Conservation (phyloP, 768 basidiomycete genomes). For the Rubroboletus satanas region DNA sequence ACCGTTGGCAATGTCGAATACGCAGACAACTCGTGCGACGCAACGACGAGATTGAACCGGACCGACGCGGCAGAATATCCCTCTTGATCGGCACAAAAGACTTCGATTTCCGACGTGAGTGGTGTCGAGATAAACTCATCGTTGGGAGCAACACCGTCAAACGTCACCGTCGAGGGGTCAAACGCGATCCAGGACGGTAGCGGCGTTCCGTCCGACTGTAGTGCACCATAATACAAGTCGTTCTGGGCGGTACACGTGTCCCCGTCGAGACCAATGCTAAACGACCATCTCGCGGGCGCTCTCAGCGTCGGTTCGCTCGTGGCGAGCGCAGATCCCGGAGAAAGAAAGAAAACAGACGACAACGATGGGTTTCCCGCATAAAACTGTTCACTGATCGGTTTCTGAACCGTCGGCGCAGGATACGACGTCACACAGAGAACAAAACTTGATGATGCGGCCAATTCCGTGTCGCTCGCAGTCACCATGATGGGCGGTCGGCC, state of each 20-base stretch:
- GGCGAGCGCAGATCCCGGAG: slow-evolving; percentile 54
- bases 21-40: slow-evolving; percentile 62
- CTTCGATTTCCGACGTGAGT: slow-evolving; percentile 44
- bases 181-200: slow-evolving; percentile 78
- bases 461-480: slow-evolving; percentile 53
- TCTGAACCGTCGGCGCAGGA: slow-evolving; percentile 51
- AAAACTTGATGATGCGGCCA: slow-evolving; percentile 50
- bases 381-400: slow-evolving; percentile 60
- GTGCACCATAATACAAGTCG: slow-evolving; percentile 59
- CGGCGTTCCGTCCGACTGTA: slow-evolving; percentile 60
- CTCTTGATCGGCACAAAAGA: slow-evolving; percentile 69
- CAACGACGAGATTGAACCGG: slow-evolving; percentile 64
- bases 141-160: slow-evolving; percentile 73
- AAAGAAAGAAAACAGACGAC: slow-evolving; percentile 71
- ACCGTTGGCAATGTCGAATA: slow-evolving; percentile 52
- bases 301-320: slow-evolving; percentile 55
- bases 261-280: slow-evolving; percentile 79
- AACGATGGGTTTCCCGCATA: slow-evolving; percentile 54
- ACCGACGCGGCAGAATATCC: slow-evolving; percentile 63
- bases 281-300: slow-evolving; percentile 81
- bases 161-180: slow-evolving; percentile 60
- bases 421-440: slow-evolving; percentile 54
- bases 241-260: slow-evolving; percentile 52
- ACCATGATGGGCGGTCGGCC: slow-evolving; percentile 61
- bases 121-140: slow-evolving; percentile 38